Evolutionary conservation across 768 basidiomycete genomes (phyloP).

Genomic region (Suillus occidentalis): DNA sequence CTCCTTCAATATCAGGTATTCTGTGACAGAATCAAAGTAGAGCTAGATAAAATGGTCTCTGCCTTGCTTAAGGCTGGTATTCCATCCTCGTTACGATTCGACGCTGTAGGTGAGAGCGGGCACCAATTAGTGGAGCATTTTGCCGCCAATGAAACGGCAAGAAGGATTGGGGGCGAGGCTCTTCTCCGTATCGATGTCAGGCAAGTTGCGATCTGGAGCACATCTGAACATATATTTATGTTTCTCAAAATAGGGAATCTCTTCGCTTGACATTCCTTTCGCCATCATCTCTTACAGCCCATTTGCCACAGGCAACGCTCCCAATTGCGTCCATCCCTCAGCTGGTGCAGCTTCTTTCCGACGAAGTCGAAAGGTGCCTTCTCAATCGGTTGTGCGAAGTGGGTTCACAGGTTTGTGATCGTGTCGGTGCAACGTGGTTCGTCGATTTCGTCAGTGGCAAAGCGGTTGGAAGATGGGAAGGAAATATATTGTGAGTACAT

Average conservation of each 20-base stretch:
- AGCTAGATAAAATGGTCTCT: conserved; percentile 50
- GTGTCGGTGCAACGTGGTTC: conserved; percentile 66
- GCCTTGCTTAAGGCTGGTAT: conserved; percentile 58
- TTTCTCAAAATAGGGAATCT: conserved; percentile 56
- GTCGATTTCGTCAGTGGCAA: conserved; percentile 67
- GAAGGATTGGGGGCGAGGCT: conserved; percentile 67
- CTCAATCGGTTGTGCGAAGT: conserved; percentile 68
- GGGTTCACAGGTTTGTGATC: conserved; percentile 56
- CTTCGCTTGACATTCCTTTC: conserved; percentile 75
- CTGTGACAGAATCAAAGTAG: conserved; percentile 57
- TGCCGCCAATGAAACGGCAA: conserved; percentile 39
- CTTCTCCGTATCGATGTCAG: conserved; percentile 68
- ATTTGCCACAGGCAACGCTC: conserved; percentile 78
- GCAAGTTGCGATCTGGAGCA: conserved; percentile 34
- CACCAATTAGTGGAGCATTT: conserved; percentile 50
- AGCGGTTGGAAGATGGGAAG: conserved; percentile 76
- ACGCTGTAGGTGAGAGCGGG: conserved; percentile 69
- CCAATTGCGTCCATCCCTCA: conserved; percentile 74
- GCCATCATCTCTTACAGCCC: conserved; percentile 74
- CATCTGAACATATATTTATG: not conserved
- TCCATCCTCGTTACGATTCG: conserved; percentile 54
- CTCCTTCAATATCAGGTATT: conserved; percentile 79
- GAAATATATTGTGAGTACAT: conserved; percentile 64
- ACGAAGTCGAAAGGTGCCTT: conserved; percentile 75
- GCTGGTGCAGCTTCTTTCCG: conserved; percentile 67